Evolutionary conservation across 228 moss, liverwort and hornwort species (phyloP), one percentile per base, ranked within the genome.

Genomic region (Sphagnum fallax): DNA sequence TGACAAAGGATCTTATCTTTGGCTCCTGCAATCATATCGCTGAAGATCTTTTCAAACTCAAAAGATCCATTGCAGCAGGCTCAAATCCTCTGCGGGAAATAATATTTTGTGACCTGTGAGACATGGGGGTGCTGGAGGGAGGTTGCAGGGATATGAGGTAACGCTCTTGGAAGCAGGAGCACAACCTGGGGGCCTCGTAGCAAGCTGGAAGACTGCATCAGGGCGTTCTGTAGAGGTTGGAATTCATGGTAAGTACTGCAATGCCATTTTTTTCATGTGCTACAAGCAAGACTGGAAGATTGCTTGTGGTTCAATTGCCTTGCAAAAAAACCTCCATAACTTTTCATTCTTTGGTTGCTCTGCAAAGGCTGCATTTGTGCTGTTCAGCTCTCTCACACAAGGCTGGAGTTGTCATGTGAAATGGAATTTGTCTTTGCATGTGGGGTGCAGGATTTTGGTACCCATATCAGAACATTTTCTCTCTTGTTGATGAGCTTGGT

Each of bases 221-320:
- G 93, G 97, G 14, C 97, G 93, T n/a, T 91, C 97, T 11, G 97
- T 98, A 18, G 93, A 98, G 74, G 97, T 98, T 74, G 97, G 97
- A 79, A 98, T 98, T 79, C 93, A 98, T 50, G 93, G 93, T 98
- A 83, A 69, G 69, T 52, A 47, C 47, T n/a, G 61, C 47, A 48
- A 9, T 61, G 47, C 60, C 53, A 62, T 13, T 57, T 52, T 16
- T 64, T 64, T 64, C 64, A 10, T 48, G 47, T 48, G 13, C 64
- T 32, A 32, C 58, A 10, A 10, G 58, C 58, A 32, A 32, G 32
- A 32, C 32, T 32, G 32, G 32, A 32, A 32, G 32, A 32, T 32
- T 32, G 32, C 32, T 32, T 32, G 32, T 32, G 32, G 32, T 32
- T 32, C 32, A 32, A 32, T 32, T 32, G 32, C 32, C 32, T 32